A percentile compares a stretch with the other conserved stretches of the same genome.
phyloP scores from a whole-genome alignment of 116 monocot genomes.

The Phalaenopsis hybrid region DNA sequence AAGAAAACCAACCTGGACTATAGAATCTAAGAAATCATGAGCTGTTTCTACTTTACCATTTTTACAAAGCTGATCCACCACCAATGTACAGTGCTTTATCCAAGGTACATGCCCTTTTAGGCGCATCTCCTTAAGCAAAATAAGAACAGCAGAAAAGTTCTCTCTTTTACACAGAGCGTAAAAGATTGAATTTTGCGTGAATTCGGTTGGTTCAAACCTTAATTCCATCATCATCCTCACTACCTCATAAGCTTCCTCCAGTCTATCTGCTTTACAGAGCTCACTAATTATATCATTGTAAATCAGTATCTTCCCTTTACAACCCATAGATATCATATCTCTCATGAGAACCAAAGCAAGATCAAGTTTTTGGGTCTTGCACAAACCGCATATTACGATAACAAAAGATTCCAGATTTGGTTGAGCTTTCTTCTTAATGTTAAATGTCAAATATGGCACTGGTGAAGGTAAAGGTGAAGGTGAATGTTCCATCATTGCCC shows the following conservation, averaged over 20 bases:
- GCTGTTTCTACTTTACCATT: constrained; percentile 50
- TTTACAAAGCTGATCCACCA: constrained; percentile 53
- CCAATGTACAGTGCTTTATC: constrained; percentile 63
- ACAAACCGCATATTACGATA: constrained; percentile 55
- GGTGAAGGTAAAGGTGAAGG: not conserved
- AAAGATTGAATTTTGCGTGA: constrained; percentile 80
- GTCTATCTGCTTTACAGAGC: constrained; percentile 41
- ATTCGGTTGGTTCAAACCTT: constrained; percentile 54
- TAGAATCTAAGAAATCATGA: constrained; percentile 40
- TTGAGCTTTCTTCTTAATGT: constrained; percentile 22
- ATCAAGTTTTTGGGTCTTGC: constrained; percentile 47
- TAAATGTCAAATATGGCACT: not conserved
- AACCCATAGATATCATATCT: constrained; percentile 48
- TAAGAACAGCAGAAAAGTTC: constrained; percentile 23
- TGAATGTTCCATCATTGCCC: constrained; percentile 36
- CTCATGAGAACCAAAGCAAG: constrained; percentile 45
- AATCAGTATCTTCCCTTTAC: constrained; percentile 48
- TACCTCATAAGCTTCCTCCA: constrained; percentile 49
- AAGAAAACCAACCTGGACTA: constrained; percentile 58
- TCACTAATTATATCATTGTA: constrained; percentile 58
- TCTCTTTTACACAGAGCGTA: constrained; percentile 48
- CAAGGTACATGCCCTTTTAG: constrained; percentile 55
- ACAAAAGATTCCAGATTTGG: constrained; percentile 60
- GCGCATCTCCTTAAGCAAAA: constrained; percentile 59
- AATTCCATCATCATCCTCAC: constrained; percentile 42